A percentile compares a stretch with the other conserved stretches of the same genome.
phyloP scores from a whole-genome alignment of 1,284 basidiomycete genomes.

The Papiliotrema fonsecae region DNA sequence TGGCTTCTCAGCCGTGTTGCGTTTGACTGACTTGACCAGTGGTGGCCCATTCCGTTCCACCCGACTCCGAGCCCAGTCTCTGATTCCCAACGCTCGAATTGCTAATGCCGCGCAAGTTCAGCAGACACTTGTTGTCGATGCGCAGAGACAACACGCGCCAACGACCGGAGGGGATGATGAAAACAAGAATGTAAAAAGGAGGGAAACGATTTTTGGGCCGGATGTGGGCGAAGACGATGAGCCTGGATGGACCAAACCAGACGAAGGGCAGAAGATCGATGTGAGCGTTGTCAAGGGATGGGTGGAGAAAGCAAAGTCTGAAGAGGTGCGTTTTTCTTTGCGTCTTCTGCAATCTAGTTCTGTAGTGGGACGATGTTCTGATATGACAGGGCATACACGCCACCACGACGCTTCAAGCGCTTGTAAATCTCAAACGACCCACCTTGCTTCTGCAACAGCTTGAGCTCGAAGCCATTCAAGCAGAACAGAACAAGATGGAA shows the following conservation, averaged over 20 bases:
- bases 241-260: constrained; percentile 38
- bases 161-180: constrained; percentile 5
- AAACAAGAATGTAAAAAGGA: constrained; percentile 49
- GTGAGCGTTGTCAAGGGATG: constrained; percentile 71
- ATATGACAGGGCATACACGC: constrained; percentile 61
- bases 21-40: constrained; percentile 3
- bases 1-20: not conserved
- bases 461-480: constrained; percentile 20
- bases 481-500: constrained; percentile 47
- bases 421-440: constrained; percentile 85
- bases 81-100: constrained; percentile 18
- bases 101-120: constrained; percentile 20
- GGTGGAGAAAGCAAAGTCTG: constrained; percentile 70
- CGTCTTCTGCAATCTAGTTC: not conserved
- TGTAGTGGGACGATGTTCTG: not conserved
- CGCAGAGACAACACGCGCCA: constrained; percentile 3
- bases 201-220: constrained; percentile 66
- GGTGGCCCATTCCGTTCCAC: constrained; percentile 27
- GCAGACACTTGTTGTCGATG: constrained; percentile 44
- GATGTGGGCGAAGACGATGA: constrained; percentile 58
- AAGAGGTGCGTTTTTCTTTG: constrained; percentile 55
- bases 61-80: constrained; percentile 31
- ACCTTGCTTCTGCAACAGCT: constrained; percentile 67
- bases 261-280: constrained; percentile 55
- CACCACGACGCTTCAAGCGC: constrained; percentile 81